Conservation (phyloP, 176 grass and related monocot genomes). For the Oryza nivara region DNA sequence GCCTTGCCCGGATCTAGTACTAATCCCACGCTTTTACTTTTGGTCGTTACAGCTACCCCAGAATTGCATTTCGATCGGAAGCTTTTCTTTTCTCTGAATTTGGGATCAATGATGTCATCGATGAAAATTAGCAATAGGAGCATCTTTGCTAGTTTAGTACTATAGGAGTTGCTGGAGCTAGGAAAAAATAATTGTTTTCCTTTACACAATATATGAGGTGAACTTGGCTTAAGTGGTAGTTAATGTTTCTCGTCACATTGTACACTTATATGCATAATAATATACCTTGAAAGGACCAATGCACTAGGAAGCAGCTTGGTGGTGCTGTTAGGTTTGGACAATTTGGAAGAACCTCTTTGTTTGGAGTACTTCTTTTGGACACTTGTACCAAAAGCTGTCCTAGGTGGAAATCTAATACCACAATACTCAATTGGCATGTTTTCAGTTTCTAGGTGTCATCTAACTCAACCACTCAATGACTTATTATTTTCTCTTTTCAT, state of each 20-base stretch:
- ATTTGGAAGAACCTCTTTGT: slow-evolving; percentile 27
- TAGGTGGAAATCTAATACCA: slow-evolving; percentile 14
- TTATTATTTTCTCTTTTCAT: not conserved
- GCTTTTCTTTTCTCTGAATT: slow-evolving; percentile 35
- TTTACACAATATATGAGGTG: slow-evolving; percentile 4
- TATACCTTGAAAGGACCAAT: not conserved
- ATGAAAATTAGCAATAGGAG: slow-evolving; percentile 1
- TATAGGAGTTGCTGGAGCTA: slow-evolving; percentile 29
- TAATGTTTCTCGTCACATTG: slow-evolving; percentile 35
- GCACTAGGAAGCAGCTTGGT: not conserved
- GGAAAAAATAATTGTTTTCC: not conserved
- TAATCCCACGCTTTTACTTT: slow-evolving; percentile 1
- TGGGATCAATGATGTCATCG: not conserved
- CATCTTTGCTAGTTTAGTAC: not conserved
- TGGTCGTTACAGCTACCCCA: slow-evolving; percentile 6
- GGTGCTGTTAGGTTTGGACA: slow-evolving; percentile 21
- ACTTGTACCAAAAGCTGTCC: slow-evolving; percentile 3
- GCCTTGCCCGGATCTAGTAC: slow-evolving; percentile 35
- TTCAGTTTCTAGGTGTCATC: slow-evolving; percentile 25
- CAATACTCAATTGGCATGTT: slow-evolving; percentile 25
- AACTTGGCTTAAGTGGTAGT: slow-evolving; percentile 16
- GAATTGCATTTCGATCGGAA: not conserved
- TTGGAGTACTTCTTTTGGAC: slow-evolving; percentile 20
- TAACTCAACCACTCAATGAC: slow-evolving; percentile 33
- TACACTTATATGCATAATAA: slow-evolving; percentile 34